Evolutionary conservation across 352 stramenopile species (phyloP), one percentile per base, ranked within the genome.

Genomic region (Aphanomyces invadans): DNA sequence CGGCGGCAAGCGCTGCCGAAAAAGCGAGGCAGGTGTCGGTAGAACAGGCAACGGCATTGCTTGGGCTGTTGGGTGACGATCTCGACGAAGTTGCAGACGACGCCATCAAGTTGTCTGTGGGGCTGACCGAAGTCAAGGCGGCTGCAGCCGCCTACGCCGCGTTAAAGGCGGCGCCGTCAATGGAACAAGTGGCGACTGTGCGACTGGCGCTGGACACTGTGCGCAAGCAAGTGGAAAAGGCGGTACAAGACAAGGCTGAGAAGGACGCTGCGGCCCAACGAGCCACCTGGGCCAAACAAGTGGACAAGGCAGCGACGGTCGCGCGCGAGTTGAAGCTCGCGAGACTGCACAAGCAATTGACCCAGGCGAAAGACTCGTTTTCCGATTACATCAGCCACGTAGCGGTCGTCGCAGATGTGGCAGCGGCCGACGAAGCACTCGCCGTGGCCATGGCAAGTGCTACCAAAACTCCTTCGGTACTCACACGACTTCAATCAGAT

Each of bases 361-460:
- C 21, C 11, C 11, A 32, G n/a, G 29, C 49, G 7, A 57, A 36
- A 26, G 11, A 21, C 25, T 21, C 29, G 29, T 57, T 57, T 57
- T 11, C 17, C 25, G 25, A 57, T 19, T 32, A 33, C 46, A 12
- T 33, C n/a, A 25, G 54, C 26, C 60, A 67, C 25, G 38, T 44
- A 5, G 60, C 60, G 1, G 39, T 67, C 12, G 42, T 67, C 2
- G 60, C 60, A 19, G 60, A 67, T 31, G 12, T 67, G 4, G 17
- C 9, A 17, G 60, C 60, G 21, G 60, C 60, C 33, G 54, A 55
- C 12, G 60, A 59, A 28, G 60, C 60, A 28, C 15, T 67, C 2
- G 46, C 42, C 19, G 28, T 26, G 25, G 57, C 33, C 4, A 19
- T 25, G 4, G 4, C 10, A 25, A 52, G 44, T 19, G 44, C 44